phyloP scores from a whole-genome alignment of 352 stramenopile genomes.

The Pythium dissotocum region DNA sequence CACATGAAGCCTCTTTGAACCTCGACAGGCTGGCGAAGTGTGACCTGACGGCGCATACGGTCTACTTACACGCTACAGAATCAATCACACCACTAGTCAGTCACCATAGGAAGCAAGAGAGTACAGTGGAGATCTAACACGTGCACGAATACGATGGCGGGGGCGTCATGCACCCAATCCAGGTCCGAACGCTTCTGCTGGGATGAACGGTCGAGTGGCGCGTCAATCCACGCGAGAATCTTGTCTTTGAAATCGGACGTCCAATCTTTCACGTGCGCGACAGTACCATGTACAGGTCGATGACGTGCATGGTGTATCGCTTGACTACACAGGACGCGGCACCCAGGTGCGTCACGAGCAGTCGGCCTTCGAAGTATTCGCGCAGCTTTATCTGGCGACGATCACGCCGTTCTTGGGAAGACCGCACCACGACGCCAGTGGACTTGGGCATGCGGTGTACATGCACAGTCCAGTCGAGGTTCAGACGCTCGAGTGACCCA shows the following conservation, averaged over 20 bases:
- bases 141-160: neutral
- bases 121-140: no score
- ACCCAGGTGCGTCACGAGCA: neutral
- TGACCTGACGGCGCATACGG: no score
- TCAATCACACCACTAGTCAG: no score
- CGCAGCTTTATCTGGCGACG: conserved; percentile 1
- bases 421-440: neutral
- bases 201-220: neutral
- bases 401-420: neutral
- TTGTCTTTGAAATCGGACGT: neutral
- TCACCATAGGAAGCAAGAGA: no score
- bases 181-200: neutral
- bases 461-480: neutral
- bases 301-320: neutral
- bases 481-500: neutral
- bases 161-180: neutral
- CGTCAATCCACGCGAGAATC: neutral
- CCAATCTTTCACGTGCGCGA: neutral
- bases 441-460: neutral
- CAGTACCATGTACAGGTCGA: neutral
- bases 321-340: neutral
- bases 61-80: no score
- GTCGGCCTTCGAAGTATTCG: conserved; percentile 3
- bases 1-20: no score
- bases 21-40: no score